A percentile compares a stretch with the other conserved stretches of the same genome.
These are phyloP conservation scores for Williopsis jadinii DNA, from an alignment of 1,139 yeast genomes.

Conservation along the genomic window DNA sequence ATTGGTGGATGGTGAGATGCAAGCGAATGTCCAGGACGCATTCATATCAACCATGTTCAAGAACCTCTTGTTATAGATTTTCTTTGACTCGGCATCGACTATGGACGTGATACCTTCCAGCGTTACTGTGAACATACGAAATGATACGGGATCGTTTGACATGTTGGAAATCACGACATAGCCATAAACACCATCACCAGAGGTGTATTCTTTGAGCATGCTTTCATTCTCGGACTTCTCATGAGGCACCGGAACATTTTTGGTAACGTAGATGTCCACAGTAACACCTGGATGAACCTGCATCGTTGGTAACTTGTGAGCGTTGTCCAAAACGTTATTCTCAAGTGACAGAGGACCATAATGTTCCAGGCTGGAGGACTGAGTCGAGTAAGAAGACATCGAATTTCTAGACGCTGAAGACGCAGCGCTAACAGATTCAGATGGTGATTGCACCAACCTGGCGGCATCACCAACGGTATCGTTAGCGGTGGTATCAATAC, in stretches of 20 bases:
- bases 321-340: slow-evolving; percentile 9
- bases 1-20: slow-evolving; percentile 37
- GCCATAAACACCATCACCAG: slow-evolving; percentile 53
- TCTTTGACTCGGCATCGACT: slow-evolving; percentile 23
- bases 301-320: slow-evolving; percentile 10
- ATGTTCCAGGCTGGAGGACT: background rate
- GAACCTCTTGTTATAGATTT: slow-evolving; percentile 29
- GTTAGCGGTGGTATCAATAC: background rate
- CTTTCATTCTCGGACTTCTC: slow-evolving; percentile 24
- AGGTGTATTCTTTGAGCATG: slow-evolving; percentile 39
- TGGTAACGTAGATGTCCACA: slow-evolving; percentile 29
- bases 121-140: slow-evolving; percentile 53
- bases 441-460: background rate
- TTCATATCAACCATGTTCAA: slow-evolving; percentile 36
- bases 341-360: background rate
- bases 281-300: slow-evolving; percentile 22
- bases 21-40: slow-evolving; percentile 35
- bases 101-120: slow-evolving; percentile 42
- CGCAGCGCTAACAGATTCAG: background rate
- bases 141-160: slow-evolving; percentile 35
- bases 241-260: slow-evolving; percentile 25
- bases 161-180: slow-evolving; percentile 40
- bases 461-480: background rate
- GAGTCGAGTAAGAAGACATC: background rate
- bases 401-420: slow-evolving; percentile 23